Percentiles rank a stretch among this genome's conserved stretches.
Conservation (phyloP, 106 monocot genomes). For the Hemerocallis citrina region DNA sequence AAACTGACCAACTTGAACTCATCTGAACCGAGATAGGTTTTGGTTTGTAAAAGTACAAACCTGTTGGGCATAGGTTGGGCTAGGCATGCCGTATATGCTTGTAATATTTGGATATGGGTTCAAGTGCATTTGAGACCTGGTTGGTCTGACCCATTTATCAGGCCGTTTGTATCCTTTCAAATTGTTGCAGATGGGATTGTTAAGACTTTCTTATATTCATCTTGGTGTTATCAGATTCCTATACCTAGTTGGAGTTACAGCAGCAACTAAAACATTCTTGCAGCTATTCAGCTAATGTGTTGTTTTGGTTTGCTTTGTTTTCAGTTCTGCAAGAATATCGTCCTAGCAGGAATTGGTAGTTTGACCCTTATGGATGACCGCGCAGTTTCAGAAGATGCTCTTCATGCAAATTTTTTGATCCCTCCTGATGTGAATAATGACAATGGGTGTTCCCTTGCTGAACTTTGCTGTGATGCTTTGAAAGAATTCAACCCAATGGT, state of each 20-base stretch:
- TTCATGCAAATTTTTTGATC: constrained; percentile 66
- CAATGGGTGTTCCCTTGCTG: constrained; percentile 37
- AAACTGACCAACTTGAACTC: no score
- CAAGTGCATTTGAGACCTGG: no score
- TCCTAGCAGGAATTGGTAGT: constrained; percentile 80
- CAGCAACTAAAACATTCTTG: neutral
- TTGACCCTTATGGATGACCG: constrained; percentile 73
- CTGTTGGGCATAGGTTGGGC: no score
- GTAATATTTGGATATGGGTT: no score
- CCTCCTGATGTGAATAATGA: constrained; percentile 29
- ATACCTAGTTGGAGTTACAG: neutral
- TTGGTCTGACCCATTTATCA: no score
- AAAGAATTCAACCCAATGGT: constrained; percentile 94
- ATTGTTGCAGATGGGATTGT: no score
- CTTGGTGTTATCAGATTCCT: neutral
- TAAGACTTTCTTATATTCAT: neutral
- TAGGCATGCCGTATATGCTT: no score
- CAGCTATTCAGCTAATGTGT: neutral
- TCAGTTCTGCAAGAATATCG: constrained; percentile 91
- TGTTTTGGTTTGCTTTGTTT: constrained; percentile 12
- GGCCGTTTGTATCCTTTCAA: no score
- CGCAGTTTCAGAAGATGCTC: constrained; percentile 44
- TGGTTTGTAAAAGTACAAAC: no score
- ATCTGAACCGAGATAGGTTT: no score
- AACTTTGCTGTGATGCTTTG: constrained; percentile 68